Base-by-base conservation (phyloP, 2,329 filamentous ascomycete species). In the Basipetospora chlamydospora region DNA sequence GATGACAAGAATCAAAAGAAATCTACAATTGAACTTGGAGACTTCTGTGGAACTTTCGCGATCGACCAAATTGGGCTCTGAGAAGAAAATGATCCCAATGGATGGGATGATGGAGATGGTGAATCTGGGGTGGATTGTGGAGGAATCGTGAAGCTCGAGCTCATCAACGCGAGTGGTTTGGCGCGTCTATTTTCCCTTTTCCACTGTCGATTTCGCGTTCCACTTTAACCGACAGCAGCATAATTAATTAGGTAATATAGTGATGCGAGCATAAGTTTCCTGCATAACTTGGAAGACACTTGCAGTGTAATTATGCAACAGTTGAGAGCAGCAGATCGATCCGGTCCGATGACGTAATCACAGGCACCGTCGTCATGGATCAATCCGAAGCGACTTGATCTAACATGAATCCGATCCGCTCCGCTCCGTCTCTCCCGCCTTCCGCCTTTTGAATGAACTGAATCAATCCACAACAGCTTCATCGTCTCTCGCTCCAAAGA, bases 271-370 rank as follows among this genome's bases (percentile, higher is more conserved):
- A 16, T 16, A 18, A 10, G 13, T 3, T 17, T 6, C 5, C 28
- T 30, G n/a, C n/a, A n/a, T n/a, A n/a, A n/a, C n/a, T n/a, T n/a
- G n/a, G n/a, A n/a, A n/a, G n/a, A n/a, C n/a, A n/a, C n/a, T n/a
- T n/a, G n/a, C n/a, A n/a, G n/a, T n/a, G n/a, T n/a, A n/a, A n/a
- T n/a, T n/a, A 29, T 5, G 28, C n/a, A 15, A 6, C 3, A 17
- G 13, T 9, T 15, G n/a, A 11, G 15, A 16, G 5, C 5, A n/a
- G n/a, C 5, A 16, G 4, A 13, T 16, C 3, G 28, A 29, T 13
- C 28, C n/a, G 8, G 26, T 15, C 26, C n/a, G 30, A 33, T 33
- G 30, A 33, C 12, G 30, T 33, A 33, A 33, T 33, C 30, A 20
- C 18, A 10, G 11, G 12, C 15, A 18, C 30, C 16, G 15, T 9